Evolutionary conservation across 2,329 filamentous ascomycete genomes (phyloP), one percentile per base, ranked within the genome.

Genomic region (Cucurbitaria berberidis): DNA sequence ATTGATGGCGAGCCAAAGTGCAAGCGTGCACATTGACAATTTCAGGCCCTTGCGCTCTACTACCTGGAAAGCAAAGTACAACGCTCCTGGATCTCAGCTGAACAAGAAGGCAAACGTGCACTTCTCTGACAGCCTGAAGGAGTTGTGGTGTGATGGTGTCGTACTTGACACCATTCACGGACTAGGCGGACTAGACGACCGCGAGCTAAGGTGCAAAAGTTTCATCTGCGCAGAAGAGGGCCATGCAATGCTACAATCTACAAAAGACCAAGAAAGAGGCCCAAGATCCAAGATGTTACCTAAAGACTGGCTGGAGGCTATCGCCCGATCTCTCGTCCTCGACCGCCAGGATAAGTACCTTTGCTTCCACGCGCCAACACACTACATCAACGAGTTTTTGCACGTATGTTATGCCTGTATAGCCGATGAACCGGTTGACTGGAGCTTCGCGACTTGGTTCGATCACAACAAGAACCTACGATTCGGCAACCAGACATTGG

Each of bases 321-420:
- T 72, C 13, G 60, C 65, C 6, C 62, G 64, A 15, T 70, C 64
- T 0, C 60, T 73, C 5, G 62, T 66, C 6, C 58, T 73, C 21
- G 64, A 69, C 36, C 64, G 68, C 7, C 58, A 66, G 39, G 68
- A 73, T 59, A 73, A 72, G 19, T 72, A 70, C 30, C 56, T 72
- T 8, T 62, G 66, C 35, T 68, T 62, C 26, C 54, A 57, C 21
- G 65, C 68, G 10, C 68, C 64, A 3, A 32, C 47, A 1, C 50
- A 66, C 5, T 73, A 70, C 30, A 41, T 68, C 18, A 59, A 51
- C 19, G 64, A 70, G 32, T 70, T 73, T 36, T 41, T 70, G 4
- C 57, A 53, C n/a, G 48, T 69, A 15, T 72, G 67, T 24, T 59
- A 63, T 27, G 58, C 58, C 1, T 67, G 60, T 32, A 41, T 70